phyloP scores from a whole-genome alignment of 345 rosid genomes.

The Excoecaria agallocha region DNA sequence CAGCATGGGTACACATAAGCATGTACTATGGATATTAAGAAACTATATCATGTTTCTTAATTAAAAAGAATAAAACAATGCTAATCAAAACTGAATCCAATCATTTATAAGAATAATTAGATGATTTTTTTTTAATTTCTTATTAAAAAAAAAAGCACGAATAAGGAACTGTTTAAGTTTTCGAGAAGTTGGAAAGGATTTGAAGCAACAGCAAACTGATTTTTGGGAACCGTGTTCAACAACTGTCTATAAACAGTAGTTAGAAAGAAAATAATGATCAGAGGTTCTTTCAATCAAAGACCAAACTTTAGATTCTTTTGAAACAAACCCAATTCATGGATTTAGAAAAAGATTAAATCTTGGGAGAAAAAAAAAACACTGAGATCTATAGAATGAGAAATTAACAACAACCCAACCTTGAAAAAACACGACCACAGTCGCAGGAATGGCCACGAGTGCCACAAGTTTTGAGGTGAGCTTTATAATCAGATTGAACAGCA shows the following conservation, averaged over 20 bases:
- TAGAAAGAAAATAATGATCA: slow-evolving; percentile 21
- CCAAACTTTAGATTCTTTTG: neutral
- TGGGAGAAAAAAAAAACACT: no score
- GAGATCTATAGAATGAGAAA: neutral
- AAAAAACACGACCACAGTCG: slow-evolving; percentile 95
- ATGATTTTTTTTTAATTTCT: no score
- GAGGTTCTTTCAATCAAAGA: slow-evolving; percentile 24
- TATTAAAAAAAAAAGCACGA: neutral
- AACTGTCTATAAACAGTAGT: slow-evolving; percentile 20
- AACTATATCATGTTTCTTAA: no score
- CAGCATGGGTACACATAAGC: no score
- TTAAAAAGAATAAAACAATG: no score
- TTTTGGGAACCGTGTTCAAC: slow-evolving; percentile 40
- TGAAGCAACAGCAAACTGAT: slow-evolving; percentile 20
- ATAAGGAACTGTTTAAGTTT: slow-evolving; percentile 14
- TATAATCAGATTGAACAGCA: slow-evolving; percentile 97
- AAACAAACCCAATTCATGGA: neutral
- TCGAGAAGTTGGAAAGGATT: slow-evolving; percentile 5
- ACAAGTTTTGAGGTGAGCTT: slow-evolving; percentile 96
- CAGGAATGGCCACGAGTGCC: slow-evolving; percentile 98
- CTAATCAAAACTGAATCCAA: slow-evolving; percentile 12
- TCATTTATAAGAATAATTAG: slow-evolving; percentile 4
- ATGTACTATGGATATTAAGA: no score
- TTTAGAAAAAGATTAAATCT: no score
- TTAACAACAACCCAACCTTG: slow-evolving; percentile 49